Evolutionary conservation across 1,139 yeast species (phyloP), one percentile per base, ranked within the genome.

Genomic region (Debaryomyces udenii): DNA sequence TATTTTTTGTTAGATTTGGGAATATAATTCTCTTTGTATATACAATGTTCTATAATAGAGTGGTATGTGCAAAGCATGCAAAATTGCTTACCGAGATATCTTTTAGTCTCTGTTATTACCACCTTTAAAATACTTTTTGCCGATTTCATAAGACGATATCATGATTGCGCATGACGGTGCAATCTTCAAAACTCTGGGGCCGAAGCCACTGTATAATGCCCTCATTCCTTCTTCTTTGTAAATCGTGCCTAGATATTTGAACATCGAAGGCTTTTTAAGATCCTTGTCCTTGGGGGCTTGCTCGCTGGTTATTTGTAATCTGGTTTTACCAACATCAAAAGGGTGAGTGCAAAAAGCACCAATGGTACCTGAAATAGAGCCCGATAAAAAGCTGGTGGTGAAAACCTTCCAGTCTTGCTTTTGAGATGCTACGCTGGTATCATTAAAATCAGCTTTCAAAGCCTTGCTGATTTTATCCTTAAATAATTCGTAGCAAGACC

Each of bases 131-230:
- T 85, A 67, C 53, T 78, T 79, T 62, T 94, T 94, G 24, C 96
- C 88, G 39, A 91, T 71, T 61, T 93, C 99, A 61, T 93, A 93
- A 33, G 95, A 86, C 2, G 98, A 88, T 39, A 93, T 91, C 99
- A 93, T 94, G 28, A 93, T 93, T 2, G 99, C 99, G 75, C 99
- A 93, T 9, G 97, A 86, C 3, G 99, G 99, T 0, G 97, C 96
- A 31, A 93, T 86, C 57, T 93, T 93, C 61, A 91, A 68, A 7
- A 93, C 78, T 49, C 99, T 74, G 0, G 98, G 98, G 2, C 80
- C 73, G 31, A 90, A 68, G 0, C 99, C 99, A 29, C 88, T 86
- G 58, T 84, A 91, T 14, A 93, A 67, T 0, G 97, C 94, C 4
- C 74, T 57, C 11, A 78, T 37, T 0, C 99, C 99, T 61, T 93